Conservation (phyloP, 305 asterid genomes). For the Petunia hybrid region DNA sequence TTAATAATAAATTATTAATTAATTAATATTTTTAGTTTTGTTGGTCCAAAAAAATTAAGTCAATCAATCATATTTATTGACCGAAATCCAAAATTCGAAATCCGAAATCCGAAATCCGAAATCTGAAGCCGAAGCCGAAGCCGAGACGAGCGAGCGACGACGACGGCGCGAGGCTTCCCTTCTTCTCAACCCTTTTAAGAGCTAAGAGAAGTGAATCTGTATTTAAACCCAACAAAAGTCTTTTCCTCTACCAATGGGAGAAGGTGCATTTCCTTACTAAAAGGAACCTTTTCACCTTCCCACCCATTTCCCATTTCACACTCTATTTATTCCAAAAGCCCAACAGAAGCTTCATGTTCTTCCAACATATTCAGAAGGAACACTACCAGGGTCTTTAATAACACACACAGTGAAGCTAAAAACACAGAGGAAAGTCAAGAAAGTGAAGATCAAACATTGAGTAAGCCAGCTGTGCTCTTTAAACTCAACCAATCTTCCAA, state of each 20-base stretch:
- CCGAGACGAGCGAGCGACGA: neutral
- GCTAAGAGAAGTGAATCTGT: no score
- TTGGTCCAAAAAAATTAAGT: no score
- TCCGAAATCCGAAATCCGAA: no score
- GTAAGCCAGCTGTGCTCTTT: conserved; percentile 66
- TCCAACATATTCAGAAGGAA: conserved; percentile 80
- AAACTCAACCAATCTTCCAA: conserved; percentile 64
- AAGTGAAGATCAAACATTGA: conserved; percentile 69
- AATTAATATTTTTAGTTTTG: no score
- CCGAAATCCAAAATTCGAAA: no score
- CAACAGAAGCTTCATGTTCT: conserved; percentile 43
- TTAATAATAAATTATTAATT: no score
- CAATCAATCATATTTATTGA: no score
- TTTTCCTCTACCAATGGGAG: no score
- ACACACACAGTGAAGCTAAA: conserved; percentile 68
- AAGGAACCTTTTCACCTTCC: neutral
- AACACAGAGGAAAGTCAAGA: conserved; percentile 54
- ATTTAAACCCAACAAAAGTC: no score
- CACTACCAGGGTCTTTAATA: conserved; percentile 77
- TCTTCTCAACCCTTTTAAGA: no score
- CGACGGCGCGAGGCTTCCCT: neutral
- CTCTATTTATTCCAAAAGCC: conserved; percentile 30
- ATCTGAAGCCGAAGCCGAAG: no score
- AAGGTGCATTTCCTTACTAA: no score
- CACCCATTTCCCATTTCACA: conserved; percentile 41